phyloP scores from a whole-genome alignment of 1,284 basidiomycete genomes.

The Leccinum cinnamomeum region DNA sequence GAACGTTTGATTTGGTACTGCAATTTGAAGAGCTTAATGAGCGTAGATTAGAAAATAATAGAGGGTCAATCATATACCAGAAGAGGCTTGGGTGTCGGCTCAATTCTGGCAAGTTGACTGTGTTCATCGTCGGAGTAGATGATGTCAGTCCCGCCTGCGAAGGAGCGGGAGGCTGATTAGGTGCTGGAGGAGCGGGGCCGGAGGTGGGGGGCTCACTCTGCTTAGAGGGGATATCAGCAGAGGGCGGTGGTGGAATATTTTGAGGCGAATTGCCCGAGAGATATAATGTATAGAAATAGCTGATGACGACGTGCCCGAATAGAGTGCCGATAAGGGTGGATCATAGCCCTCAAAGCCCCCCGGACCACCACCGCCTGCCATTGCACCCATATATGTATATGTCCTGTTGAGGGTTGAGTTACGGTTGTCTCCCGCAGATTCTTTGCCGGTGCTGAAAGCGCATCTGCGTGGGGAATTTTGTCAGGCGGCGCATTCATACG shows the following conservation, averaged over 20 bases:
- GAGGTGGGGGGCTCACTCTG: slow-evolving; percentile 53
- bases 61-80: too few species aligned
- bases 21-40: too few species aligned
- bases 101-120: slow-evolving; percentile 20
- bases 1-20: too few species aligned
- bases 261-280: slow-evolving; percentile 47
- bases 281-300: slow-evolving; percentile 34
- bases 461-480: slow-evolving; percentile 31
- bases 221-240: slow-evolving; percentile 50
- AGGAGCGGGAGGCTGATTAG: slow-evolving; percentile 40
- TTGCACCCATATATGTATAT: slow-evolving; percentile 24
- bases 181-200: slow-evolving; percentile 42
- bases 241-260: slow-evolving; percentile 43
- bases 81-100: too few species aligned
- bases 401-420: slow-evolving; percentile 24
- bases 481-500: slow-evolving; percentile 30
- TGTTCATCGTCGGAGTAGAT: slow-evolving; percentile 51
- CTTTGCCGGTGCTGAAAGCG: slow-evolving; percentile 35
- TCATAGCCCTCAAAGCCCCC: slow-evolving; percentile 27
- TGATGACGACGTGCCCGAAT: slow-evolving; percentile 47
- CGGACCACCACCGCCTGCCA: slow-evolving; percentile 20
- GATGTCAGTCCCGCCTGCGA: slow-evolving; percentile 42
- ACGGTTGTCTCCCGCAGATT: slow-evolving; percentile 32
- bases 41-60: too few species aligned
- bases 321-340: slow-evolving; percentile 43